phyloP scores from a whole-genome alignment of 1,284 basidiomycete species.

The Heimioporus punctisporus region DNA sequence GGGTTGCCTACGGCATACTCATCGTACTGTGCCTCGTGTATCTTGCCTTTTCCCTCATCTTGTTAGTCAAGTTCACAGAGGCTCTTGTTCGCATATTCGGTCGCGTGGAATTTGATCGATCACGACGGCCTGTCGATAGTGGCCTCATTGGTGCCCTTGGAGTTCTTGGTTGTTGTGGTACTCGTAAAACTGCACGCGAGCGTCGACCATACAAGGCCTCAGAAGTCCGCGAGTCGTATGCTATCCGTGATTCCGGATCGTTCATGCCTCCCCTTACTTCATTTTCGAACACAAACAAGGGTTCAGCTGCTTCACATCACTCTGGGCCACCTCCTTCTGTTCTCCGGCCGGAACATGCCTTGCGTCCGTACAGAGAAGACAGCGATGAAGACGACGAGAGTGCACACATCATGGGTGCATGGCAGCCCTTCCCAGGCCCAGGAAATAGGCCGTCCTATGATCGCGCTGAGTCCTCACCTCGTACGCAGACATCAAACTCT shows the following conservation, averaged over 20 bases:
- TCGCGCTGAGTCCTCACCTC: slow-evolving; percentile 29
- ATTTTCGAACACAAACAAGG: slow-evolving; percentile 23
- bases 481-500: slow-evolving; percentile 42
- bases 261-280: slow-evolving; percentile 42
- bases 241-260: slow-evolving; percentile 39
- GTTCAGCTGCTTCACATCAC: slow-evolving; percentile 30
- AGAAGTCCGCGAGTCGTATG: slow-evolving; percentile 31
- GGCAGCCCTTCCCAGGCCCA: slow-evolving; percentile 68
- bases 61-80: slow-evolving; percentile 86
- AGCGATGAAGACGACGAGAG: slow-evolving; percentile 77
- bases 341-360: slow-evolving; percentile 74
- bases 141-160: slow-evolving; percentile 86
- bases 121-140: slow-evolving; percentile 77
- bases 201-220: slow-evolving; percentile 27
- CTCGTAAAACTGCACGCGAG: slow-evolving; percentile 41
- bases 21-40: slow-evolving; percentile 88
- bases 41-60: slow-evolving; percentile 78
- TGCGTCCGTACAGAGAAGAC: slow-evolving; percentile 76
- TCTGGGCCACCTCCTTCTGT: slow-evolving; percentile 76
- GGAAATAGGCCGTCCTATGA: slow-evolving; percentile 49
- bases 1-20: slow-evolving; percentile 94
- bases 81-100: slow-evolving; percentile 81
- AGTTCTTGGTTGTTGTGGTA: slow-evolving; percentile 73
- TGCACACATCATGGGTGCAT: slow-evolving; percentile 84
- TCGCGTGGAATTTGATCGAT: slow-evolving; percentile 84